phyloP scores from a whole-genome alignment of 257 asterid species.

The Solanum chiquidenum region DNA sequence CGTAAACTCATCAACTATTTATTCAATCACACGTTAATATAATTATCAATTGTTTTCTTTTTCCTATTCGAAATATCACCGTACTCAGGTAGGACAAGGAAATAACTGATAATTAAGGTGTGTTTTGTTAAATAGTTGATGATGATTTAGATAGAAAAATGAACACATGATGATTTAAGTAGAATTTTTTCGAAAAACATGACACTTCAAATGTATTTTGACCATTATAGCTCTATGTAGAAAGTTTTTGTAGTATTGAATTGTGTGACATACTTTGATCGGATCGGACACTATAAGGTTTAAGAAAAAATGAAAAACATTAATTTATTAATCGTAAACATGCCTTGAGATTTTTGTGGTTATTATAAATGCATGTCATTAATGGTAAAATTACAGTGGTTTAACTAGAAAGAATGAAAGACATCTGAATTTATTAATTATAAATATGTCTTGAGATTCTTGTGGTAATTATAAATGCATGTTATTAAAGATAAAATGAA shows the following conservation, averaged over 20 bases:
- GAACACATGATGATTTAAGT: neutral
- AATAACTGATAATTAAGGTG: neutral
- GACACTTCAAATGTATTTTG: neutral
- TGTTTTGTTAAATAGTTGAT: neutral
- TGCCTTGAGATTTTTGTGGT: neutral
- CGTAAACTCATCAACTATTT: neutral
- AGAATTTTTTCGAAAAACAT: too few species aligned
- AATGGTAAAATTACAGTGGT: neutral
- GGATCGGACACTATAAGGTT: fast-evolving
- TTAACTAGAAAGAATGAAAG: neutral
- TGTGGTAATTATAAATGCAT: neutral
- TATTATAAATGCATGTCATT: neutral
- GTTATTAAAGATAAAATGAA: neutral
- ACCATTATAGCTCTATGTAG: neutral
- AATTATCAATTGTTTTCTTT: too few species aligned
- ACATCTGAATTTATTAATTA: too few species aligned
- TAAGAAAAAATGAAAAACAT: too few species aligned
- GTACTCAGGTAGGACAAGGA: fast-evolving
- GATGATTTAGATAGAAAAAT: fast-evolving
- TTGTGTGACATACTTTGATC: neutral
- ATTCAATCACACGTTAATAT: neutral
- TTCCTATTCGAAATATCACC: too few species aligned
- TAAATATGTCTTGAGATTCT: neutral
- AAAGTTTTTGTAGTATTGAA: neutral
- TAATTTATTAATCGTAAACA: too few species aligned